These are phyloP conservation scores for Emmonsia crescens DNA, from an alignment of 2,329 filamentous ascomycete species.

Conservation along the genomic window DNA sequence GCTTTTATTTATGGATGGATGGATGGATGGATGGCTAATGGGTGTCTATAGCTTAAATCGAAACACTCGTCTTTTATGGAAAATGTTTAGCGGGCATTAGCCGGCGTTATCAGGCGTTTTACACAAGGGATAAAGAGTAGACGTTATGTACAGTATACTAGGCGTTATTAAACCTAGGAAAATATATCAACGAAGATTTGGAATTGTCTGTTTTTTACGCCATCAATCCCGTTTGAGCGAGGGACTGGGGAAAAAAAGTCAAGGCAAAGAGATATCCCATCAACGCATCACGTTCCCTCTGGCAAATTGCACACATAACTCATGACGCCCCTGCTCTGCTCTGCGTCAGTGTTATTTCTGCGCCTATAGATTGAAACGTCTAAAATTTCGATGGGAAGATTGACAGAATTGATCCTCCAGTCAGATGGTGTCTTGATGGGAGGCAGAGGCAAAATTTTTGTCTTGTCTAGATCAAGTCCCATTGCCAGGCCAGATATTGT, in stretches of 20 bases:
- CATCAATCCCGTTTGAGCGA: background rate
- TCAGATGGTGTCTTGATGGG: background rate
- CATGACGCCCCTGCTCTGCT: slow-evolving; percentile 5
- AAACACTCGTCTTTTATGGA: background rate
- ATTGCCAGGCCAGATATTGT: background rate
- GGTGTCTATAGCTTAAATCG: background rate
- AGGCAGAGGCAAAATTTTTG: background rate
- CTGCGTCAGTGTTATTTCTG: background rate
- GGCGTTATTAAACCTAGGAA: background rate
- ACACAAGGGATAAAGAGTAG: too few relatives aligned
- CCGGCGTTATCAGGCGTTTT: background rate
- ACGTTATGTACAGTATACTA: background rate
- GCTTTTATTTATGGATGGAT: background rate
- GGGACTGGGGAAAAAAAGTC: too few relatives aligned
- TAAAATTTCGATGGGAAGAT: slow-evolving; percentile 4
- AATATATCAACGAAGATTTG: background rate
- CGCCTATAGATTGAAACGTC: slow-evolving; percentile 1
- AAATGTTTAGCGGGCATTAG: background rate
- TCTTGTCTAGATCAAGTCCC: background rate
- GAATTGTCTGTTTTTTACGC: background rate
- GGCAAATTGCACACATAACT: background rate
- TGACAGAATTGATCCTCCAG: background rate
- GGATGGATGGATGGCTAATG: background rate
- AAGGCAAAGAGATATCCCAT: background rate
- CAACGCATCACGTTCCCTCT: slow-evolving; percentile 15